phyloP scores from a whole-genome alignment of 768 basidiomycete species.

The Leccinum subtestaceum region DNA sequence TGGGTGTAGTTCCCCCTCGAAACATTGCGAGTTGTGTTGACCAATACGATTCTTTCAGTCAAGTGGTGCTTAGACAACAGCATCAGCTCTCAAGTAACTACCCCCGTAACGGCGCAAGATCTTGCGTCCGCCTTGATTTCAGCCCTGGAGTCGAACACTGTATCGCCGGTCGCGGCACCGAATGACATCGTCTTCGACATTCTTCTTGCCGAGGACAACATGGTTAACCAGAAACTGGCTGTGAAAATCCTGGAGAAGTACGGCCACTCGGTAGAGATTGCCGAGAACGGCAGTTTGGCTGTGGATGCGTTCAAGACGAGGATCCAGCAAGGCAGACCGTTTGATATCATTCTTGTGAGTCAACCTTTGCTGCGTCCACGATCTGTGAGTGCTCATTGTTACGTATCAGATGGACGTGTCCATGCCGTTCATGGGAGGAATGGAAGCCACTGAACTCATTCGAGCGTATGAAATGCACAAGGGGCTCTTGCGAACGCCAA shows the following conservation, averaged over 20 bases:
- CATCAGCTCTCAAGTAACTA: constrained; percentile 92
- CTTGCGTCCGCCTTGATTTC: constrained; percentile 89
- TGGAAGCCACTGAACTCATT: constrained; percentile 95
- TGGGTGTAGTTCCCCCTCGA: constrained; percentile 36
- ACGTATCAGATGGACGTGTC: constrained; percentile 87
- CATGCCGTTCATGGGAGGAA: constrained; percentile 98
- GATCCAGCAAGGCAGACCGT: constrained; percentile 66
- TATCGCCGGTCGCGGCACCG: constrained; percentile 80
- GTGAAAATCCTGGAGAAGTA: constrained; percentile 96
- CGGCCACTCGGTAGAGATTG: constrained; percentile 93
- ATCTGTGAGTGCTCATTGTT: constrained; percentile 2
- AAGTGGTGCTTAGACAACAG: constrained; percentile 98
- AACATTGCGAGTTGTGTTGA: constrained; percentile 4
- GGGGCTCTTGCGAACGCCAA: constrained; percentile 73
- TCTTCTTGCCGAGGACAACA: constrained; percentile 93
- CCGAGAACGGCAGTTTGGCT: constrained; percentile 93
- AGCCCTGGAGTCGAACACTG: constrained; percentile 92
- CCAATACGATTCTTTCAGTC: constrained; percentile 42
- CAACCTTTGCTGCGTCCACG: neutral
- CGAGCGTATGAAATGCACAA: constrained; percentile 78
- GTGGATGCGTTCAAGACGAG: constrained; percentile 88
- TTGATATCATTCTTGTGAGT: constrained; percentile 88
- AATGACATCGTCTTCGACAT: constrained; percentile 90
- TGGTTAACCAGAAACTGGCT: constrained; percentile 94
- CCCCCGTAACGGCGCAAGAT: constrained; percentile 84